Percentiles rank a stretch among this genome's conserved stretches.
These are phyloP conservation scores for Aspergillus calidoustus DNA, from an alignment of 2,329 filamentous ascomycete species.

Conservation along the genomic window DNA sequence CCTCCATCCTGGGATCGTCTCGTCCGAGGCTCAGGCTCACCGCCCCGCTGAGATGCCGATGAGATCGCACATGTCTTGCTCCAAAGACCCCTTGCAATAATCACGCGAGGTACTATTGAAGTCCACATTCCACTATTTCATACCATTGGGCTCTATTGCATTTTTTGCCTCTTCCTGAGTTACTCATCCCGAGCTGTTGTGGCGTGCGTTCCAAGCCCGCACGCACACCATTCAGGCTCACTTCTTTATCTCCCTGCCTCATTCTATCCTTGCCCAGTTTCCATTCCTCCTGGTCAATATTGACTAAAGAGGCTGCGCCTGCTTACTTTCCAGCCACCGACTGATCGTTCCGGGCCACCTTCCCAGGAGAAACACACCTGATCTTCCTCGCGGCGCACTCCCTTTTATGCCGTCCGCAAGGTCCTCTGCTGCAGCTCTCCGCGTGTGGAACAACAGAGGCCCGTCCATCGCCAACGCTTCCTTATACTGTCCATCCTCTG, in stretches of 20 bases:
- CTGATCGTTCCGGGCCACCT: slow-evolving; percentile 11
- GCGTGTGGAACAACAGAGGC: slow-evolving; percentile 28
- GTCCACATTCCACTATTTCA: slow-evolving; percentile 5
- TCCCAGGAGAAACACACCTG: slow-evolving; percentile 3
- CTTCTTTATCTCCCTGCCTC: slow-evolving; percentile 5
- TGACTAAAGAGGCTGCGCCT: neutral
- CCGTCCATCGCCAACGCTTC: slow-evolving; percentile 5
- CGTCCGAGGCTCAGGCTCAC: slow-evolving; percentile 8
- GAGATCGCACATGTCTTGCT: neutral
- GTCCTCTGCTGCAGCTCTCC: slow-evolving; percentile 34
- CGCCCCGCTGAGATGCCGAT: slow-evolving; percentile 3
- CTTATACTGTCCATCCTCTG: slow-evolving; percentile 14
- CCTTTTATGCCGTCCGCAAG: slow-evolving; percentile 36
- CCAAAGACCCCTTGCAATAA: neutral
- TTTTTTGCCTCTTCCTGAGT: slow-evolving; percentile 5
- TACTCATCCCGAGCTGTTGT: slow-evolving; percentile 4
- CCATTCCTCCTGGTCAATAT: neutral
- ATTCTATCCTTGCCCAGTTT: slow-evolving; percentile 3
- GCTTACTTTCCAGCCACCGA: neutral
- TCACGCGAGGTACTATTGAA: neutral
- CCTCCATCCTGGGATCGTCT: neutral
- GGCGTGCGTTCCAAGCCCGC: slow-evolving; percentile 8
- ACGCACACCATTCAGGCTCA: neutral
- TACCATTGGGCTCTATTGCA: slow-evolving; percentile 10
- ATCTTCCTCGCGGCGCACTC: neutral